These are phyloP conservation scores for Hypericum androsaemum DNA, from an alignment of 345 rosid species.

Conservation along the genomic window DNA sequence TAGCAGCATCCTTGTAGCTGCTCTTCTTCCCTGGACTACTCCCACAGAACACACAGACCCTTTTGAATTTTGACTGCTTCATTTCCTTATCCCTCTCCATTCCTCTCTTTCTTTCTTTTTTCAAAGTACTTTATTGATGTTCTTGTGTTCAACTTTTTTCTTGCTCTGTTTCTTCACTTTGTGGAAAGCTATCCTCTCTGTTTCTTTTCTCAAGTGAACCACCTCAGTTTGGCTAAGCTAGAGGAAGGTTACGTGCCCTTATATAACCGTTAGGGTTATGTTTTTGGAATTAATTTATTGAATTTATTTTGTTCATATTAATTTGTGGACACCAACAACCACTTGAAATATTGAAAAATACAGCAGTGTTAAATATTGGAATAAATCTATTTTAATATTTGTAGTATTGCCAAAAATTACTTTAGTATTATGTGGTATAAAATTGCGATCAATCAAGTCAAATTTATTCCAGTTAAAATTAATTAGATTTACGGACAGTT, in stretches of 20 bases:
- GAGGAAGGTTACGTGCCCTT: constrained; percentile 6
- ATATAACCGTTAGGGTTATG: constrained; percentile 20
- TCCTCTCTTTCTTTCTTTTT: not conserved
- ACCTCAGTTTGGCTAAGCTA: not conserved
- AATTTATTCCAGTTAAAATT: too few species aligned
- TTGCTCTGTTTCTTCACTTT: not conserved
- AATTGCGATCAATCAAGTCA: too few species aligned
- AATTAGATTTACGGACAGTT: too few species aligned
- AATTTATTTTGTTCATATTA: not conserved
- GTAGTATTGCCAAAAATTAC: too few species aligned
- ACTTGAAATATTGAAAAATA: too few species aligned
- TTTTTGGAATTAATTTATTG: constrained; percentile 13
- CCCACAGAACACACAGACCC: constrained; percentile 26
- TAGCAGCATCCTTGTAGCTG: constrained; percentile 25
- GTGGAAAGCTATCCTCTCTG: not conserved
- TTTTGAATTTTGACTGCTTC: constrained; percentile 19
- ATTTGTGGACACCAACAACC: not conserved
- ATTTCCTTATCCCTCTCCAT: constrained; percentile 15
- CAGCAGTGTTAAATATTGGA: too few species aligned
- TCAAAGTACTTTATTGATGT: too few species aligned
- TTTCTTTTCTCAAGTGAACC: not conserved
- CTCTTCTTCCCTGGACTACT: constrained; percentile 26
- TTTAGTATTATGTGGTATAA: too few species aligned
- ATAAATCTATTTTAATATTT: too few species aligned
- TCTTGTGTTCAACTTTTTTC: too few species aligned